Evolutionary conservation across 352 stramenopile genomes (phyloP).

Genomic region (Phytophthora pluvialis): DNA sequence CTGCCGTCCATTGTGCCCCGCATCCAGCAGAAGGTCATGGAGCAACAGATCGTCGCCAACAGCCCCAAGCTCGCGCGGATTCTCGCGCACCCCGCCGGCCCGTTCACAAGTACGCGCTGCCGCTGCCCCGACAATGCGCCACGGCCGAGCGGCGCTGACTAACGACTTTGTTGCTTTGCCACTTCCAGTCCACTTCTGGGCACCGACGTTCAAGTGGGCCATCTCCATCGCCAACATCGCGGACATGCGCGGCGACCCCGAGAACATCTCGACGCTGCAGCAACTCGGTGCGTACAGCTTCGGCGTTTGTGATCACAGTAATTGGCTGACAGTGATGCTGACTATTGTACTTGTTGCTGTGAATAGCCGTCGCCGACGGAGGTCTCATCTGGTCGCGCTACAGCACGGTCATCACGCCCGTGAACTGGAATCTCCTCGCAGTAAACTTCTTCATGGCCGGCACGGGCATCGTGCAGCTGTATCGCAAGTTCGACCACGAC

Average conservation of each 20-base stretch:
- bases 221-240: constrained; percentile 88
- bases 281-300: constrained; percentile 48
- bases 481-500: constrained; percentile 58
- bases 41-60: constrained; percentile 68
- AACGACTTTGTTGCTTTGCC: neutral
- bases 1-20: constrained; percentile 76
- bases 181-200: constrained; percentile 85
- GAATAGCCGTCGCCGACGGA: constrained; percentile 63
- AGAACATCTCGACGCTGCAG: constrained; percentile 81
- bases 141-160: neutral
- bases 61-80: constrained; percentile 68
- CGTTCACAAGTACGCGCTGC: constrained; percentile 73
- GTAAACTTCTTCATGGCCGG: constrained; percentile 91
- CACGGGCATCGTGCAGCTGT: constrained; percentile 65
- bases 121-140: neutral
- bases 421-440: constrained; percentile 92
- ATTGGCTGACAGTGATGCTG: neutral
- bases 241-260: constrained; percentile 78
- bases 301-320: too few species aligned
- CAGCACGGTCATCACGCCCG: constrained; percentile 86
- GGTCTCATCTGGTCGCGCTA: constrained; percentile 91
- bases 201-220: constrained; percentile 86
- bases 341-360: constrained; percentile 6
- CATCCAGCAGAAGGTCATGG: constrained; percentile 72
- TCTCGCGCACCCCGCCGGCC: constrained; percentile 79